Evolutionary conservation across 768 basidiomycete species (phyloP).

Genomic region (Suillus subalutaceus): DNA sequence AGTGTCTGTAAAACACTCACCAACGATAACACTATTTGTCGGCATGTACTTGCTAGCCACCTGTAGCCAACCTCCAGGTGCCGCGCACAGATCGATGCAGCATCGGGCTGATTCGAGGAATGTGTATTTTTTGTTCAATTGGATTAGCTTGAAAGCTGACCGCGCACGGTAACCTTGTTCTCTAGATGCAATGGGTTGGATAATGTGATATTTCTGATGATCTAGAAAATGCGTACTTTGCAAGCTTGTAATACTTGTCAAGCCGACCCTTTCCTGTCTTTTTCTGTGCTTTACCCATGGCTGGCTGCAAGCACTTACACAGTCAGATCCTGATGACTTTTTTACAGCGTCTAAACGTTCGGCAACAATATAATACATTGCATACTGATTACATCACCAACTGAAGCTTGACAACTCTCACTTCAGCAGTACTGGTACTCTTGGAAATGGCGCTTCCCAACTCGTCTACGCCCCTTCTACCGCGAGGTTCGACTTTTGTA

Average conservation of each 20-base stretch:
- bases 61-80: constrained; percentile 98
- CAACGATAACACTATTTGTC: constrained; percentile 86
- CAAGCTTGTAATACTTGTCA: constrained; percentile 97
- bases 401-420: neutral
- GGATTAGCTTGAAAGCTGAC: constrained; percentile 98
- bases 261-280: constrained; percentile 96
- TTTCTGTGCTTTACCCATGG: constrained; percentile 83
- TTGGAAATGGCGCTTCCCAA: constrained; percentile 21
- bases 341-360: neutral
- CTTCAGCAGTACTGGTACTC: neutral
- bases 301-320: neutral
- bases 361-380: neutral
- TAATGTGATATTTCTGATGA: constrained; percentile 6
- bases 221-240: constrained; percentile 56
- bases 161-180: constrained; percentile 99
- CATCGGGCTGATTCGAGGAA: constrained; percentile 90
- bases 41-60: constrained; percentile 99
- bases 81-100: constrained; percentile 97
- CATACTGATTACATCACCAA: neutral
- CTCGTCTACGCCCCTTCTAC: constrained; percentile 34
- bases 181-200: constrained; percentile 45
- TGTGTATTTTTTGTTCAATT: constrained; percentile 96
- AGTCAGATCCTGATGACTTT: neutral
- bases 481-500: constrained; percentile 15
- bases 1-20: constrained; percentile 43